These are phyloP conservation scores for Neurospora africana DNA, from an alignment of 495 filamentous ascomycete species.

Conservation along the genomic window DNA sequence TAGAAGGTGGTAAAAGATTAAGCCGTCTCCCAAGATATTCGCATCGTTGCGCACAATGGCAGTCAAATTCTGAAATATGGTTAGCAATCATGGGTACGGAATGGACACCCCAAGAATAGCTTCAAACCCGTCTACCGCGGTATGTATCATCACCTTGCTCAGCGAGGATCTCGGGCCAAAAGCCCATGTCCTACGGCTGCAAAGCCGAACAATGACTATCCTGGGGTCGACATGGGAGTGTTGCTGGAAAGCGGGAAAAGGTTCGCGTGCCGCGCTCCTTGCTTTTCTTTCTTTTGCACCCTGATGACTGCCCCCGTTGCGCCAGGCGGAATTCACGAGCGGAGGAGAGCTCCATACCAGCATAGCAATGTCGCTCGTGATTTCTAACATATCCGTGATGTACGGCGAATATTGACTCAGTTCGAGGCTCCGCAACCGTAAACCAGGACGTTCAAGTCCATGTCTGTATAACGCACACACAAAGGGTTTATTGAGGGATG, in stretches of 20 bases:
- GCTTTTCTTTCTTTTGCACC: not conserved
- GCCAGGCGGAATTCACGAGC: constrained; percentile 3
- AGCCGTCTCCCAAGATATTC: not conserved
- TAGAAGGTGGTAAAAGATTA: not conserved
- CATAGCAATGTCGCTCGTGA: constrained; percentile 14
- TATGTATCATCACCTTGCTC: not conserved
- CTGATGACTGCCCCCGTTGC: constrained; percentile 8
- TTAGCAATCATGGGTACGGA: not conserved
- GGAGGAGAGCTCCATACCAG: not conserved
- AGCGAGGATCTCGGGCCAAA: not conserved
- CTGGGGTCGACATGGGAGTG: constrained; percentile 20
- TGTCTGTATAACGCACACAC: constrained; percentile 4
- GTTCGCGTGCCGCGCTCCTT: constrained; percentile 10
- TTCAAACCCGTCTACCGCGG: not conserved
- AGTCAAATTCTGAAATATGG: not conserved
- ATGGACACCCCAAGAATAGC: not conserved
- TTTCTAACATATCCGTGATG: constrained; percentile 12
- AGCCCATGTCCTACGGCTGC: constrained; percentile 4
- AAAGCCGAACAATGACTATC: constrained; percentile 14
- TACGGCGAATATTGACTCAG: constrained; percentile 12
- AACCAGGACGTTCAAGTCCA: constrained; percentile 12
- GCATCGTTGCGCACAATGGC: not conserved
- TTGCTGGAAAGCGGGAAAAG: constrained; percentile 12
- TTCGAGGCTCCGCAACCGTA: constrained; percentile 15
- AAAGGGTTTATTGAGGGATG: constrained; percentile 1